Evolutionary conservation across 1,284 basidiomycete species (phyloP).

Genomic region (Moesziomyces sp.): DNA sequence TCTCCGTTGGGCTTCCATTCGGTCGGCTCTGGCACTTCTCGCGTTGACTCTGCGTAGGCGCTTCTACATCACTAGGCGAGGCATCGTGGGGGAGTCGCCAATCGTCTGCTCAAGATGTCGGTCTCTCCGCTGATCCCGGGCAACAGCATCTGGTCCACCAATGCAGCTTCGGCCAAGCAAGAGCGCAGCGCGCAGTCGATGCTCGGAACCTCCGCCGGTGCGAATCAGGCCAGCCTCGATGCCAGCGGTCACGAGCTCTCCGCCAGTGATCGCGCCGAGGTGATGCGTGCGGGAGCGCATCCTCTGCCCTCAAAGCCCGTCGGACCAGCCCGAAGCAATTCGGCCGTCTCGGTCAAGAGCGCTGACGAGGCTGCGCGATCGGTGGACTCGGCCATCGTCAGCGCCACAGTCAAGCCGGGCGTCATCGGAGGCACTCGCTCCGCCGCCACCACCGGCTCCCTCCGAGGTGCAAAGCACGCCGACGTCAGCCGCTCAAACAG

Average conservation of each 20-base stretch:
- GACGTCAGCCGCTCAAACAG: constrained; percentile 44
- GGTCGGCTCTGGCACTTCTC: no score
- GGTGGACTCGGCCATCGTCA: constrained; percentile 24
- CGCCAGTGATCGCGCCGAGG: constrained; percentile 15
- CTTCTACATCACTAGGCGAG: no score
- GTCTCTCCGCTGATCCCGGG: constrained; percentile 41
- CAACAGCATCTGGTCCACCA: constrained; percentile 49
- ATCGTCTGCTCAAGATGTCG: constrained; percentile 21
- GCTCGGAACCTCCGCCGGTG: constrained; percentile 5
- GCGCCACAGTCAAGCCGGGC: constrained; percentile 14
- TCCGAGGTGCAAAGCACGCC: constrained; percentile 8
- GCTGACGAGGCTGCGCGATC: constrained; percentile 29
- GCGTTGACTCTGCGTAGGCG: no score
- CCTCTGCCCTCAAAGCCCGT: constrained; percentile 41
- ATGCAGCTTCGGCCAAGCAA: constrained; percentile 13
- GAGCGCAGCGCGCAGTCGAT: constrained; percentile 3
- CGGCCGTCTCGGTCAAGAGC: constrained; percentile 19
- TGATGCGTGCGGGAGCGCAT: constrained; percentile 24
- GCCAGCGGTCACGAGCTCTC: constrained; percentile 1
- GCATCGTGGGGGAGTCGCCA: no score
- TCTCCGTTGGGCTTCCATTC: no score
- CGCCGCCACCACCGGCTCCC: not conserved
- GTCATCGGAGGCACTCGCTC: constrained; percentile 26
- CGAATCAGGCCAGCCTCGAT: constrained; percentile 8
- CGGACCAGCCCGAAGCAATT: constrained; percentile 30